phyloP scores from a whole-genome alignment of 2,329 filamentous ascomycete genomes.

The Colletotrichum phormii region DNA sequence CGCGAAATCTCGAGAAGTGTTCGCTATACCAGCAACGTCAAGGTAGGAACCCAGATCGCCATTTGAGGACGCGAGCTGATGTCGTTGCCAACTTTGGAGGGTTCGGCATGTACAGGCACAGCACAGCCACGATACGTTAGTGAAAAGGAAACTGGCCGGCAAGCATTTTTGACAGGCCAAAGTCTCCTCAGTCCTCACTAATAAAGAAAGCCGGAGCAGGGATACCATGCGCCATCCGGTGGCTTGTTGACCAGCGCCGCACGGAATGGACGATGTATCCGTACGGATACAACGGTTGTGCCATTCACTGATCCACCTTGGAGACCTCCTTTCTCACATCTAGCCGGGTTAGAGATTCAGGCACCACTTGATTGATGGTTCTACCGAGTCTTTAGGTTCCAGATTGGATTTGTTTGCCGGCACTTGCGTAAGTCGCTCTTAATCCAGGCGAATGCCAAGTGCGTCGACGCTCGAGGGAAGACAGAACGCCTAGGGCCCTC shows the following conservation, averaged over 20 bases:
- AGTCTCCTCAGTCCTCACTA: slow-evolving; percentile 4
- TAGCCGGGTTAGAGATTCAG: neutral
- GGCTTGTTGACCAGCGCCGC: slow-evolving; percentile 8
- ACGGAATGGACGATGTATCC: slow-evolving; percentile 7
- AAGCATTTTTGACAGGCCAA: slow-evolving; percentile 5
- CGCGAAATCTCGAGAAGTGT: neutral
- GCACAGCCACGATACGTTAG: slow-evolving; percentile 2
- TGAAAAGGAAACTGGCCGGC: slow-evolving; percentile 4
- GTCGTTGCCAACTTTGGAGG: neutral
- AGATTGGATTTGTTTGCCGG: neutral
- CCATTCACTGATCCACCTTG: slow-evolving; percentile 25
- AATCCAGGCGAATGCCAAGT: no score
- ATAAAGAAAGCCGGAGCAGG: slow-evolving; percentile 13
- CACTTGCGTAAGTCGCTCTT: slow-evolving; percentile 9
- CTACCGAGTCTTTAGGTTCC: neutral
- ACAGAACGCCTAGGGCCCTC: no score
- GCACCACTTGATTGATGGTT: neutral
- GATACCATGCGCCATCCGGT: slow-evolving; percentile 26
- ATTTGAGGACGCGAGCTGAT: neutral
- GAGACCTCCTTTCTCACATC: slow-evolving; percentile 6
- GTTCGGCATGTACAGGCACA: neutral
- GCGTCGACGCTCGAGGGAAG: no score
- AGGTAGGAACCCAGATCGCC: neutral
- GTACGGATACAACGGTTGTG: neutral
- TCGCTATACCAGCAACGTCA: neutral